These are phyloP conservation scores for Cajanus cajan DNA, from an alignment of 306 rosid genomes.

Conservation along the genomic window DNA sequence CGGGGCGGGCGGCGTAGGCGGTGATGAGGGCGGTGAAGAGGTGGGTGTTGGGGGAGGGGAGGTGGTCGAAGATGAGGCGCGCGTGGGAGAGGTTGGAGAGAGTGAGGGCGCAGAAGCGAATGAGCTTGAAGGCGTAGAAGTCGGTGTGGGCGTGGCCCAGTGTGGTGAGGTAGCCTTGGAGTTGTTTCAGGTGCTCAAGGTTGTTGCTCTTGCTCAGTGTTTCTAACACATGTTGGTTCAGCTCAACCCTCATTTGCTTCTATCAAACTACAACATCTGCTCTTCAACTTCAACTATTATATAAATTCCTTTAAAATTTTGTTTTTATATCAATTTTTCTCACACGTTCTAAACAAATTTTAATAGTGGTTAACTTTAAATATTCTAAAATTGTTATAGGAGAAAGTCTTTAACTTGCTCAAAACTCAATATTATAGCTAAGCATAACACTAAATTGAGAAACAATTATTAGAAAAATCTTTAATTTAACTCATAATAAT, in stretches of 20 bases:
- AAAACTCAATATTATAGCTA: too few species aligned
- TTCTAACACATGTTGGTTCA: slow-evolving; percentile 38
- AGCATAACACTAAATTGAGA: too few species aligned
- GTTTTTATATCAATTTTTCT: too few species aligned
- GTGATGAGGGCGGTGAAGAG: slow-evolving; percentile 75
- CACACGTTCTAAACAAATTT: too few species aligned
- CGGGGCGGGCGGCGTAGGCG: slow-evolving; percentile 51
- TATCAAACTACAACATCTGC: too few species aligned
- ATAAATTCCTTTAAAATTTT: too few species aligned
- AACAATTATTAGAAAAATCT: too few species aligned
- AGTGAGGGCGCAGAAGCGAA: slow-evolving; percentile 56
- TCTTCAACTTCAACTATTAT: too few species aligned
- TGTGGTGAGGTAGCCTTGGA: slow-evolving; percentile 52
- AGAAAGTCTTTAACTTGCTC: too few species aligned
- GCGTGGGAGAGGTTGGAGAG: slow-evolving; percentile 60
- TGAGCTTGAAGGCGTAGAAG: slow-evolving; percentile 69
- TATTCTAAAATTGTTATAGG: too few species aligned
- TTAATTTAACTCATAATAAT: too few species aligned
- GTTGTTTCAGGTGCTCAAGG: slow-evolving; percentile 65
- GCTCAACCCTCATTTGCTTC: slow-evolving; percentile 21
- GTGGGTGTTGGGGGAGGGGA: slow-evolving; percentile 53
- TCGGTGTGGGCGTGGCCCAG: slow-evolving; percentile 69
- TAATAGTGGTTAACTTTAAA: too few species aligned
- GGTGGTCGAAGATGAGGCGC: slow-evolving; percentile 54
- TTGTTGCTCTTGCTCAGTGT: slow-evolving; percentile 49